Evolutionary conservation across 441 rosid species (phyloP).

Genomic region (Syzygium syzygioides): DNA sequence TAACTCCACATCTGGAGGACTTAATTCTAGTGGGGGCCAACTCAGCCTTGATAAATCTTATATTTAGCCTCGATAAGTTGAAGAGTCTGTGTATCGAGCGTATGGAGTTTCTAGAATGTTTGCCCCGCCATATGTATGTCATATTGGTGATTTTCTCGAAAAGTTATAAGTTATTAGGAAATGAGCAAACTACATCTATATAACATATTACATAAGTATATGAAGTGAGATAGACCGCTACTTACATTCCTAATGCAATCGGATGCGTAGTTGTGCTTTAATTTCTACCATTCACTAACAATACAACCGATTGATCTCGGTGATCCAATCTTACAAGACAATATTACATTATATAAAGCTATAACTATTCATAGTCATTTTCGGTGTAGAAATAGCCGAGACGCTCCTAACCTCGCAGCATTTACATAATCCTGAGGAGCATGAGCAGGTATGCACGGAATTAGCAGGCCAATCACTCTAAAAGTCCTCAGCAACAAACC

Average conservation of each 20-base stretch:
- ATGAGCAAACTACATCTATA: background rate
- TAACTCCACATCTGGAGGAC: no score
- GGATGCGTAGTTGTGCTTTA: background rate
- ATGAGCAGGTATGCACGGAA: conserved; percentile 59
- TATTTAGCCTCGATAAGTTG: no score
- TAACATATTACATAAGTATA: background rate
- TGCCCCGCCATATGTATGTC: background rate
- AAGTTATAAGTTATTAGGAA: background rate
- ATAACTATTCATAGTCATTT: background rate
- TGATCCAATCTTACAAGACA: background rate
- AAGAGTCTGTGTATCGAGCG: no score
- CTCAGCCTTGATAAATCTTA: no score
- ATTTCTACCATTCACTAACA: background rate
- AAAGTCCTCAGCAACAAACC: conserved; percentile 27
- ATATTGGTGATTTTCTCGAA: background rate
- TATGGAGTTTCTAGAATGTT: no score
- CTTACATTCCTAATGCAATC: background rate
- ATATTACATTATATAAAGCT: background rate
- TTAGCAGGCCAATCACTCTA: conserved; percentile 39
- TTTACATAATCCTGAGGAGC: conserved; percentile 41
- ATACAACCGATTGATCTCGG: background rate
- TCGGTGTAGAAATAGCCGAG: background rate
- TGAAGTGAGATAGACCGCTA: background rate
- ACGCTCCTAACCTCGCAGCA: background rate
- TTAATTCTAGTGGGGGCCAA: no score